Evolutionary conservation across 176 grass and related monocot genomes (phyloP).

Genomic region (Pontederia paniculata): DNA sequence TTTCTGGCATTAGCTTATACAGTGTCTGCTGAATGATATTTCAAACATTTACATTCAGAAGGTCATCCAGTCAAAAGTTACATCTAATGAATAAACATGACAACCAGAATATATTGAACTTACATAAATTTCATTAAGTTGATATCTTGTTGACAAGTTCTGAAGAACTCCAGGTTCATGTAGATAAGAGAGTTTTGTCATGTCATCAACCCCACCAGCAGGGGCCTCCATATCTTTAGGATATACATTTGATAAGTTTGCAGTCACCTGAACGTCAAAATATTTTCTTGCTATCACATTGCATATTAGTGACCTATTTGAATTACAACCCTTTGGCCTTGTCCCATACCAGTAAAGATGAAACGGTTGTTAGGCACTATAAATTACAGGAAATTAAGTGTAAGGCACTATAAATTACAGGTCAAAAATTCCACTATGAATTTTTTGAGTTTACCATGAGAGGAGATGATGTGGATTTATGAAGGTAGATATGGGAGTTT

Average conservation of each 20-base stretch:
- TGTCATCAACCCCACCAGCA: slow-evolving; percentile 65
- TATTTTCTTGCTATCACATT: not conserved
- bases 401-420: no score
- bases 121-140: slow-evolving; percentile 76
- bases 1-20: not conserved
- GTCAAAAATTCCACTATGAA: no score
- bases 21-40: not conserved
- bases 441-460: no score
- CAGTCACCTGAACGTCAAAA: slow-evolving; percentile 13
- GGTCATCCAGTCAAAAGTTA: not conserved
- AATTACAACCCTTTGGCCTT: no score
- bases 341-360: no score
- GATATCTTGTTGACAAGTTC: slow-evolving; percentile 45
- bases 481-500: no score
- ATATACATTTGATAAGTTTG: slow-evolving; percentile 25
- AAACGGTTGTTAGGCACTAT: no score
- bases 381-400: no score
- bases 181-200: slow-evolving; percentile 72
- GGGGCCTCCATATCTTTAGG: slow-evolving; percentile 51
- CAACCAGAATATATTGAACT: slow-evolving; percentile 18
- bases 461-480: no score
- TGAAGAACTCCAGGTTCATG: slow-evolving; percentile 71
- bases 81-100: not conserved
- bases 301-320: slow-evolving; percentile 4
- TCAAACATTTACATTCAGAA: not conserved